phyloP scores from a whole-genome alignment of 176 grass and related monocot genomes.

The Avena sativa region DNA sequence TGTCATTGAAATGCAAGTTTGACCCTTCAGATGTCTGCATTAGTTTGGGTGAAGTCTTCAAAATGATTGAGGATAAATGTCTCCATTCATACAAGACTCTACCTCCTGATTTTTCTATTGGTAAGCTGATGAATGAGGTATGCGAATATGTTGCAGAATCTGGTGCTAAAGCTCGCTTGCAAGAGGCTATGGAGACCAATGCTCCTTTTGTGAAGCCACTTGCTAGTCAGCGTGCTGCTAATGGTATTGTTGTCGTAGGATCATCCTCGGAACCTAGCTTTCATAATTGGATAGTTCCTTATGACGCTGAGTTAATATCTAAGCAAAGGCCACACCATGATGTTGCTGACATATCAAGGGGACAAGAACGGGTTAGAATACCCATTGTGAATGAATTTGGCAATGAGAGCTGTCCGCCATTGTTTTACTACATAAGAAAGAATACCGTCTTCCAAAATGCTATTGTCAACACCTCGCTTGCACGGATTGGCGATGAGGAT shows the following conservation, averaged over 20 bases:
- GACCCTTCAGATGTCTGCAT: conserved; percentile 49
- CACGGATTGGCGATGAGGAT: conserved; percentile 72
- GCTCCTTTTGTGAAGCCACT: conserved; percentile 44
- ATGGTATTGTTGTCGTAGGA: conserved; percentile 13
- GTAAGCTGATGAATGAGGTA: conserved; percentile 70
- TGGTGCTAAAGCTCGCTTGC: conserved; percentile 33
- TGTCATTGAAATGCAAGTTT: conserved; percentile 56
- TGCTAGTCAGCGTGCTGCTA: conserved; percentile 26
- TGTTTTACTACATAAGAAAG: conserved; percentile 66
- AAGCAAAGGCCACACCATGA: conserved; percentile 59
- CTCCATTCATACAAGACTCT: conserved; percentile 60
- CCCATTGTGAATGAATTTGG: conserved; percentile 71
- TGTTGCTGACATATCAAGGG: conserved; percentile 74
- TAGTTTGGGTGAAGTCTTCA: conserved; percentile 59
- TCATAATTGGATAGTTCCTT: conserved; percentile 45
- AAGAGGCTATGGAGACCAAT: background rate
- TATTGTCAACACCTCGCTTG: conserved; percentile 64
- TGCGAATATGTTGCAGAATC: conserved; percentile 60
- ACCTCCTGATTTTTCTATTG: conserved; percentile 66
- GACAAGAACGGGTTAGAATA: conserved; percentile 65
- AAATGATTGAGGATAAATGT: conserved; percentile 64
- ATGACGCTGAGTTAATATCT: conserved; percentile 44
- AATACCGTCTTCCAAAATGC: conserved; percentile 71
- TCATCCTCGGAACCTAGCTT: background rate
- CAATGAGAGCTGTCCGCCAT: conserved; percentile 51